phyloP scores from a whole-genome alignment of 305 asterid genomes.

The Striga hermonthica region DNA sequence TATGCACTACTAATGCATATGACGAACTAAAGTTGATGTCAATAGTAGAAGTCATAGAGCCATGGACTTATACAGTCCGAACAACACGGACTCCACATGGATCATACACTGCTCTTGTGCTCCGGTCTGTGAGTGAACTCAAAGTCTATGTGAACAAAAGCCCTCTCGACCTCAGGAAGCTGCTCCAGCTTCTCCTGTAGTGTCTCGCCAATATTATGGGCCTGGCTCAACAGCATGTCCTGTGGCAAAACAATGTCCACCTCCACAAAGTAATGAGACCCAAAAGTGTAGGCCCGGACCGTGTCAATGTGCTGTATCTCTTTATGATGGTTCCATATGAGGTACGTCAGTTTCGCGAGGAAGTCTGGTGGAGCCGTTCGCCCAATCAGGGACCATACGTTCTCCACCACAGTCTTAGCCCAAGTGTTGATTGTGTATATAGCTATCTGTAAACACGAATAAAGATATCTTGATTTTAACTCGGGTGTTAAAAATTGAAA shows the following conservation, averaged over 20 bases:
- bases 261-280: slow-evolving; percentile 67
- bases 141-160: slow-evolving; percentile 68
- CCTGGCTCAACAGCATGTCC: slow-evolving; percentile 53
- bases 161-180: slow-evolving; percentile 62
- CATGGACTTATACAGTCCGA: too few species aligned
- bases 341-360: slow-evolving; percentile 70
- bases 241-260: slow-evolving; percentile 61
- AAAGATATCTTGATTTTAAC: background rate
- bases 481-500: background rate
- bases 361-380: slow-evolving; percentile 93
- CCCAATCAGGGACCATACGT: slow-evolving; percentile 77
- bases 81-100: too few species aligned
- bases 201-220: slow-evolving; percentile 61
- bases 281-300: slow-evolving; percentile 64
- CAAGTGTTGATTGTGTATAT: slow-evolving; percentile 82
- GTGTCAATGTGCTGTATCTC: slow-evolving; percentile 62
- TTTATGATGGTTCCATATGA: slow-evolving; percentile 76
- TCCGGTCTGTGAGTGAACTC: slow-evolving; percentile 65
- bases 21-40: too few species aligned
- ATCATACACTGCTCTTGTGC: slow-evolving; percentile 45
- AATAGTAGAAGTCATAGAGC: too few species aligned
- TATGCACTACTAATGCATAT: too few species aligned
- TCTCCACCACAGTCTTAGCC: slow-evolving; percentile 83
- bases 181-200: slow-evolving; percentile 65
- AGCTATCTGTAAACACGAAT: slow-evolving; percentile 55